These are phyloP conservation scores for Irpex sp. DNA, from an alignment of 1,284 basidiomycete species.

Conservation along the genomic window DNA sequence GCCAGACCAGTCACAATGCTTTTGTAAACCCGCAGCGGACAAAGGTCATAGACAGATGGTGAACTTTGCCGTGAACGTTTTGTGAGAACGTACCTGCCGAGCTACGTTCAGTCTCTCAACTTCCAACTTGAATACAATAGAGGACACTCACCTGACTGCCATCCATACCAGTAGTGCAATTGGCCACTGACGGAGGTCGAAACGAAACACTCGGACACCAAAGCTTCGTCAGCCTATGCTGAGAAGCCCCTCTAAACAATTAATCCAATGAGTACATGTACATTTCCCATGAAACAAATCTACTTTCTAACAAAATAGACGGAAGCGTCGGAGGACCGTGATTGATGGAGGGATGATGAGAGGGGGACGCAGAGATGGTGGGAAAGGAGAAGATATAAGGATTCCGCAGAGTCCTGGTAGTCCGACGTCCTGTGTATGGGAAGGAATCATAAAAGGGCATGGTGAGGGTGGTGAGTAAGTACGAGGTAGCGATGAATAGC, in stretches of 20 bases:
- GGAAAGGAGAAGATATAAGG: neutral
- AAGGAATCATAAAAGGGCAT: neutral
- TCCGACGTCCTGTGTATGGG: neutral
- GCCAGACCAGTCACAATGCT: neutral
- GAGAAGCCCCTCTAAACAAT: neutral
- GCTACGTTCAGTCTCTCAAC: neutral
- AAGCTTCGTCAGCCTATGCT: neutral
- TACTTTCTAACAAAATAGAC: neutral
- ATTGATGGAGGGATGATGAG: neutral
- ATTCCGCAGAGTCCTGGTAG: neutral
- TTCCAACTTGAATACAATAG: neutral
- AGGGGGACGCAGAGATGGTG: neutral
- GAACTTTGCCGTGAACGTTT: neutral
- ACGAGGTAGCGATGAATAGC: neutral
- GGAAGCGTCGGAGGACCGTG: neutral
- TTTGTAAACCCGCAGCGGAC: neutral
- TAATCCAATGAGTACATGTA: neutral
- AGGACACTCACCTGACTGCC: neutral
- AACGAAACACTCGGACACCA: neutral
- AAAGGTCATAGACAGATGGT: neutral
- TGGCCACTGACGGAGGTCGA: neutral
- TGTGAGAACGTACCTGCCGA: neutral
- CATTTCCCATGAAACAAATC: neutral
- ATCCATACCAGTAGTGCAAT: neutral
- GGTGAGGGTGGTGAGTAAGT: neutral